Evolutionary conservation across 2,329 filamentous ascomycete genomes (phyloP).

Genomic region (Trichoderma atroviride): DNA sequence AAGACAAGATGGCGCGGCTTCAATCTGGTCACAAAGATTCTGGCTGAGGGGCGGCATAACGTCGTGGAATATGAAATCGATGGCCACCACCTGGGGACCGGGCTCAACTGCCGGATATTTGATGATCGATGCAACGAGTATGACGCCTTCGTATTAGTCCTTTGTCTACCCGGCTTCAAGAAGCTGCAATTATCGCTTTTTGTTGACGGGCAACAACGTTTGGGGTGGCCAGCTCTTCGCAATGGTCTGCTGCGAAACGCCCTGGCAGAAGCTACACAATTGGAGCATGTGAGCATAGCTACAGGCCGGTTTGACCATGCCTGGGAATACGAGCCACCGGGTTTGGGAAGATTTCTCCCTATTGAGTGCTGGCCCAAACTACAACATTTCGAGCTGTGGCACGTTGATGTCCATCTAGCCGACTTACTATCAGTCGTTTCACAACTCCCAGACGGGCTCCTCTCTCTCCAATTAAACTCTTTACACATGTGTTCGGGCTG

Average conservation of each 20-base stretch:
- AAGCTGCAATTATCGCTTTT: neutral
- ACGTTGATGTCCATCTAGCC: neutral
- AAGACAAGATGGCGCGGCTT: neutral
- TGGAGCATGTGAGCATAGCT: neutral
- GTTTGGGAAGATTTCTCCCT: neutral
- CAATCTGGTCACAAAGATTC: neutral
- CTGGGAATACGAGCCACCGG: too few relatives aligned
- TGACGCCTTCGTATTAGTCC: neutral
- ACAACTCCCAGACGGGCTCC: neutral
- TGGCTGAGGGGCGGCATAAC: neutral
- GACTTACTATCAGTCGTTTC: neutral
- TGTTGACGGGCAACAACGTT: neutral
- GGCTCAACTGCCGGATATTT: neutral
- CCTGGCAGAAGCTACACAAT: neutral
- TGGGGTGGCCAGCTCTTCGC: neutral
- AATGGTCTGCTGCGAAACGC: neutral
- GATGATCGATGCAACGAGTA: neutral
- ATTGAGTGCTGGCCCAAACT: neutral
- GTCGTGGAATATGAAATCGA: neutral
- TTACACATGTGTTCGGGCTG: neutral
- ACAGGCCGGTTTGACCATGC: neutral
- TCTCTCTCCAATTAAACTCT: neutral
- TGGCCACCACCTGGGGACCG: neutral
- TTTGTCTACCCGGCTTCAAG: neutral
- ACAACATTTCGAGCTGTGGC: neutral